Evolutionary conservation across 2,329 filamentous ascomycete species (phyloP).

Genomic region (Beauveria scarabaeidicola): DNA sequence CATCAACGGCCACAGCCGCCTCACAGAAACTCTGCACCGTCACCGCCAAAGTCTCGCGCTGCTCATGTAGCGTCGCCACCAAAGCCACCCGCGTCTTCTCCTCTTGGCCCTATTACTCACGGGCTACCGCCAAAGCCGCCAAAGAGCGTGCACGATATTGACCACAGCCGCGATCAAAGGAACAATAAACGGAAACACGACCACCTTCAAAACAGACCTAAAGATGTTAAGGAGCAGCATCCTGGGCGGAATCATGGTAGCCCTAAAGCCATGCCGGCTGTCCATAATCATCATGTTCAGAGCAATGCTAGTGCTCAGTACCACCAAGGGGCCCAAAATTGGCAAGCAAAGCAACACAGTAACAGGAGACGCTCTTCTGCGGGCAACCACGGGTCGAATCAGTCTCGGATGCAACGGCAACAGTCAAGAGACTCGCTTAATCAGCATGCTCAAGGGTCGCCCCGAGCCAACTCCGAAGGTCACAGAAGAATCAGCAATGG

Average conservation of each 20-base stretch:
- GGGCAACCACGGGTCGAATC: background rate
- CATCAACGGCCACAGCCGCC: background rate
- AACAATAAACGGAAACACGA: conserved; percentile 9
- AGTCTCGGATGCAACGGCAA: background rate
- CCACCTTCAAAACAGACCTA: background rate
- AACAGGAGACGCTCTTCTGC: background rate
- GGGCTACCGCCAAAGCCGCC: conserved; percentile 9
- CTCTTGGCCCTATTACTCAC: background rate
- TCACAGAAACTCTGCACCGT: conserved; percentile 1
- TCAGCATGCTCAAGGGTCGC: background rate
- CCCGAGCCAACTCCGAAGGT: background rate
- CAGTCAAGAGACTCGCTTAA: background rate
- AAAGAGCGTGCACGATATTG: conserved; percentile 10
- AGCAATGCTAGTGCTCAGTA: background rate
- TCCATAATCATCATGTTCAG: background rate
- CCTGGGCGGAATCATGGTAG: conserved; percentile 4
- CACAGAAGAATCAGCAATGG: conserved; percentile 1
- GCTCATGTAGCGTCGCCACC: background rate
- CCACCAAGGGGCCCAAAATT: background rate
- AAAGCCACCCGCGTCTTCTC: background rate
- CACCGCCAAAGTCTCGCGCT: background rate
- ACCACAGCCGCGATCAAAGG: conserved; percentile 1
- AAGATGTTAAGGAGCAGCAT: conserved; percentile 9
- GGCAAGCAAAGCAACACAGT: background rate
- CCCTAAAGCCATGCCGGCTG: background rate